Evolutionary conservation across 2,329 filamentous ascomycete species (phyloP).

Genomic region (Aureobasidium sp.): DNA sequence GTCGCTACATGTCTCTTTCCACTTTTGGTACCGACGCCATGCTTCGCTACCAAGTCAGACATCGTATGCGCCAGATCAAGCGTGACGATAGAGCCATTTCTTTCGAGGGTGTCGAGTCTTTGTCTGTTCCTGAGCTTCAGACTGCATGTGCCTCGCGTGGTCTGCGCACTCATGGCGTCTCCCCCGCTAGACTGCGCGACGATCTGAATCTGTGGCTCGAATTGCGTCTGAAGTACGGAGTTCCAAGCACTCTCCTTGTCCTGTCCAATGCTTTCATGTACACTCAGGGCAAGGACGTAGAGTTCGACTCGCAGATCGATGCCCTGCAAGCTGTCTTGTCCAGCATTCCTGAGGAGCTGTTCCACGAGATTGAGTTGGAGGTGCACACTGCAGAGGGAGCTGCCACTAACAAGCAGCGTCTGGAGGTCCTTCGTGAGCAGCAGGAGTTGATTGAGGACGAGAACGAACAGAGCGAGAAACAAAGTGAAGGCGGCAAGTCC

Average conservation of each 20-base stretch:
- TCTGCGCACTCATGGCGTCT: conserved; percentile 86
- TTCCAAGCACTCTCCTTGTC: conserved; percentile 93
- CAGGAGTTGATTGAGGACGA: conserved; percentile 59
- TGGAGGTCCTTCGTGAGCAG: conserved; percentile 97
- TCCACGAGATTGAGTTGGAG: conserved; percentile 98
- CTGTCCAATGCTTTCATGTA: conserved; percentile 98
- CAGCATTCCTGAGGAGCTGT: conserved; percentile 93
- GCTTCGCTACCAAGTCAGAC: conserved; percentile 92
- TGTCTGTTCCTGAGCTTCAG: conserved; percentile 91
- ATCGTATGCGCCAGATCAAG: conserved; percentile 99
- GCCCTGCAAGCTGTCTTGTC: conserved; percentile 87
- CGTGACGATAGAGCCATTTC: conserved; percentile 90
- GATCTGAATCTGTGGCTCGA: conserved; percentile 94
- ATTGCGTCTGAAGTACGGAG: conserved; percentile 82
- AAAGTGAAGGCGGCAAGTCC: conserved; percentile 27
- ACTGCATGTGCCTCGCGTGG: conserved; percentile 86
- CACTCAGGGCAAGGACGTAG: conserved; percentile 72
- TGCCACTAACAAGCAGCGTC: conserved; percentile 96
- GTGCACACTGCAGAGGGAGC: conserved; percentile 94
- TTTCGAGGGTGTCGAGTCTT: conserved; percentile 85
- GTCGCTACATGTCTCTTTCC: conserved; percentile 96
- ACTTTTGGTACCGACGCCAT: conserved; percentile 97
- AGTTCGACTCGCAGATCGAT: conserved; percentile 85
- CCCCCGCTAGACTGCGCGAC: conserved; percentile 76
- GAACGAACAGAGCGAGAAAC: too few relatives aligned